Conservation (phyloP, 192 early-diverging fungal genomes). For the Phlyctochytrium bullatum region DNA sequence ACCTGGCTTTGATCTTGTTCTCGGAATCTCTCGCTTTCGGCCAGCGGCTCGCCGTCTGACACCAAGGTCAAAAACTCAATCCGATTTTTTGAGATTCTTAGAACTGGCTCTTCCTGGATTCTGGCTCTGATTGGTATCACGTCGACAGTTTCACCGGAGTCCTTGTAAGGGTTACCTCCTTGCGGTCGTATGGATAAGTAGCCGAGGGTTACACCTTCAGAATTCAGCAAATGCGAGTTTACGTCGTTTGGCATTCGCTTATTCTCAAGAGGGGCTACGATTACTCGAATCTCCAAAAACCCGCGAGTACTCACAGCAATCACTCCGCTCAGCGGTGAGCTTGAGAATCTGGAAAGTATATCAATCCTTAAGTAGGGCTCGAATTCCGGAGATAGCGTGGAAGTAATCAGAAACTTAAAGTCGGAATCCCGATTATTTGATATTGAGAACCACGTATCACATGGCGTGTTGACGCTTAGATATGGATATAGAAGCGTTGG, state of each 20-base stretch:
- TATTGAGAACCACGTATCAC: conserved; percentile 83
- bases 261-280: conserved; percentile 64
- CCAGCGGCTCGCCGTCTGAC: neutral
- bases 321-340: conserved; percentile 69
- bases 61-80: conserved; percentile 56
- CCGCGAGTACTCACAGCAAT: conserved; percentile 65
- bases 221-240: conserved; percentile 45
- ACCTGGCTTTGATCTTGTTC: too few species aligned
- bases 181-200: conserved; percentile 59
- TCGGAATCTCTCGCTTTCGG: too few species aligned
- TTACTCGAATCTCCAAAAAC: conserved; percentile 64
- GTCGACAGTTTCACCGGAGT: conserved; percentile 45
- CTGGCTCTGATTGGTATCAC: conserved; percentile 64
- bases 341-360: conserved; percentile 76
- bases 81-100: conserved; percentile 62
- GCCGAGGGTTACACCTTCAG: conserved; percentile 65
- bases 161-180: neutral
- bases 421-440: conserved; percentile 74
- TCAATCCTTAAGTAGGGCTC: conserved; percentile 63
- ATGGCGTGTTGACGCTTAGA: conserved; percentile 47
- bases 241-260: conserved; percentile 54
- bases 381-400: conserved; percentile 60
- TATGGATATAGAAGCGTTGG: conserved; percentile 71
- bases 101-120: conserved; percentile 66
- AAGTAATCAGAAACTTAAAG: conserved; percentile 72